These are phyloP conservation scores for Bassia scoparia DNA, from an alignment of 148 eudicot genomes.

Conservation along the genomic window DNA sequence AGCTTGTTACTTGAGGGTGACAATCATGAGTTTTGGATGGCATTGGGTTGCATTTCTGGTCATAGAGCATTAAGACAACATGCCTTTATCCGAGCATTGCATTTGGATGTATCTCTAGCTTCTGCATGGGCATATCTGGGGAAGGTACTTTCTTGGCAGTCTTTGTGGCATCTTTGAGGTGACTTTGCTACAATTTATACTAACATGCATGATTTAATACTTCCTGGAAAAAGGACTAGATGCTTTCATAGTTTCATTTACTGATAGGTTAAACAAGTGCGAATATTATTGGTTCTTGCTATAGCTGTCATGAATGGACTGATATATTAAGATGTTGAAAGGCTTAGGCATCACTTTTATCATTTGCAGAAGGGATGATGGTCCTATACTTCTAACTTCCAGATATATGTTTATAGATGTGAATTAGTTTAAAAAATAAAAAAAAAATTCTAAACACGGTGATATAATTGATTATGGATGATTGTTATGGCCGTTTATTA, in stretches of 20 bases:
- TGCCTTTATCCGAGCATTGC: slow-evolving; percentile 77
- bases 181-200: not conserved
- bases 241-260: not conserved
- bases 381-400: too few relatives aligned
- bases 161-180: slow-evolving; percentile 2
- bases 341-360: too few relatives aligned
- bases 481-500: too few relatives aligned
- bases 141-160: slow-evolving; percentile 48
- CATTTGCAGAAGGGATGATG: too few relatives aligned
- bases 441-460: too few relatives aligned
- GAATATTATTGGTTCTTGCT: not conserved
- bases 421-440: too few relatives aligned
- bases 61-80: slow-evolving; percentile 74
- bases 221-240: not conserved
- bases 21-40: slow-evolving; percentile 87
- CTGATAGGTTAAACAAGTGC: not conserved
- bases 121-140: slow-evolving; percentile 99
- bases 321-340: too few relatives aligned
- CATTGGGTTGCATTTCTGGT: slow-evolving; percentile 68
- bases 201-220: not conserved
- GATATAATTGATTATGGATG: too few relatives aligned
- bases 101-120: slow-evolving; percentile 90
- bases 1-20: slow-evolving; percentile 79
- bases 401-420: too few relatives aligned
- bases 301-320: too few relatives aligned